phyloP scores from a whole-genome alignment of 371 early-diverging fungal genomes.

The Chytridiales sp. region DNA sequence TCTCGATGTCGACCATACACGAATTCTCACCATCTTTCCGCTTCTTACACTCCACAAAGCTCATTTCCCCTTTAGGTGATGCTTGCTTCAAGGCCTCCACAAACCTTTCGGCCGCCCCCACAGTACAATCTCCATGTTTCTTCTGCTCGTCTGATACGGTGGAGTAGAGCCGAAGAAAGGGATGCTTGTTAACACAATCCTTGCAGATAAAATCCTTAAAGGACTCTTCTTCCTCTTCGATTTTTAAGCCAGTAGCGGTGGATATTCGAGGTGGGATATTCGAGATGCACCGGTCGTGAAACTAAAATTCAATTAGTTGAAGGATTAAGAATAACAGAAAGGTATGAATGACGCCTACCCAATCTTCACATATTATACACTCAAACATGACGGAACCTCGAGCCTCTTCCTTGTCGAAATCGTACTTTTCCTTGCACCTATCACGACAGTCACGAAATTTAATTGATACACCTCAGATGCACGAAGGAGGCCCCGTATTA shows the following conservation, averaged over 20 bases:
- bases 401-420: constrained; percentile 68
- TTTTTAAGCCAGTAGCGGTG: no score
- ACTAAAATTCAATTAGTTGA: constrained; percentile 43
- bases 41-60: not conserved
- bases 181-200: constrained; percentile 62
- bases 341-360: not conserved
- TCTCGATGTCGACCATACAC: not conserved
- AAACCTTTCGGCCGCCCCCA: no score
- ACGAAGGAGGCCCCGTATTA: not conserved
- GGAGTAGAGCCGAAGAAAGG: constrained; percentile 41
- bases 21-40: no score
- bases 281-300: constrained; percentile 78
- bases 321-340: not conserved
- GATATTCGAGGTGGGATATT: no score
- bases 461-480: no score
- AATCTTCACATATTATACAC: constrained; percentile 83
- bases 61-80: not conserved
- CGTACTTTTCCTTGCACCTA: constrained; percentile 67
- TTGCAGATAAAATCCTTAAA: constrained; percentile 83
- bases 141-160: not conserved
- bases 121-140: no score
- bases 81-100: no score
- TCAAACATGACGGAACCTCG: constrained; percentile 75
- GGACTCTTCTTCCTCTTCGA: constrained; percentile 55
- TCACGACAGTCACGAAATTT: no score